A percentile compares a stretch with the other conserved stretches of the same genome.
Evolutionary conservation across 73 alveolate species (phyloP).

Genomic region (Uronychia binucleata): DNA sequence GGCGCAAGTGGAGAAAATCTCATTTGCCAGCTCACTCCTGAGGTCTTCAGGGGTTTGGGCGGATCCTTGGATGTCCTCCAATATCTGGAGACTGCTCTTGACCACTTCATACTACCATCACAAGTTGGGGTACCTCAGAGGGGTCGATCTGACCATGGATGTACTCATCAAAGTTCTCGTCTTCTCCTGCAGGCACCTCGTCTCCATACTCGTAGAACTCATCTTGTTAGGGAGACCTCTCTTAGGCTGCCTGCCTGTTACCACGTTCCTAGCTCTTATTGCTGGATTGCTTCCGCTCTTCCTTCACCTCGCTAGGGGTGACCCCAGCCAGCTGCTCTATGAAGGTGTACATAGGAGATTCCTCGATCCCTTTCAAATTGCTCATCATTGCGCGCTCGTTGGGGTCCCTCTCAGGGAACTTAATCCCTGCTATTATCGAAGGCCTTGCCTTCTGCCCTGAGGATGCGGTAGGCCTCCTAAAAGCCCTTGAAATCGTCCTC

Average conservation of each 20-base stretch:
- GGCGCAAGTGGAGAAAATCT: conserved; percentile 47
- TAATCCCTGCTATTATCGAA: conserved; percentile 22
- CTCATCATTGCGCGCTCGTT: conserved; percentile 69
- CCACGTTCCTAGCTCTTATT: conserved; percentile 2
- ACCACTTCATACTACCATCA: no score
- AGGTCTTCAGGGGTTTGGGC: conserved; percentile 47
- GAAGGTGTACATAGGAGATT: conserved; percentile 76
- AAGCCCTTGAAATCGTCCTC: conserved; percentile 74
- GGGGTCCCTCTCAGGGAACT: conserved; percentile 74
- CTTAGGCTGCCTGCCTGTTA: background rate
- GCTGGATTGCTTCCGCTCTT: no score
- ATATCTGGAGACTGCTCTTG: conserved; percentile 43
- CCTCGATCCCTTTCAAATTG: conserved; percentile 62
- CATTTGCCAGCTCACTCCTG: conserved; percentile 46
- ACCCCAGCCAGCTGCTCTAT: conserved; percentile 44
- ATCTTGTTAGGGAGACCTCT: background rate
- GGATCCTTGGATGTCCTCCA: conserved; percentile 35
- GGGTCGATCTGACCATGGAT: conserved; percentile 29
- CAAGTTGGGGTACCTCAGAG: conserved; percentile 38
- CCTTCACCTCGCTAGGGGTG: background rate
- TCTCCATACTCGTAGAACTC: background rate
- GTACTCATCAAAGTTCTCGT: conserved; percentile 22
- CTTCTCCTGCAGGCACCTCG: background rate
- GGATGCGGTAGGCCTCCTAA: conserved; percentile 48
- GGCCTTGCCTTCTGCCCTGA: conserved; percentile 44